phyloP scores from a whole-genome alignment of 345 rosid genomes.

The Syzygium aqueum region DNA sequence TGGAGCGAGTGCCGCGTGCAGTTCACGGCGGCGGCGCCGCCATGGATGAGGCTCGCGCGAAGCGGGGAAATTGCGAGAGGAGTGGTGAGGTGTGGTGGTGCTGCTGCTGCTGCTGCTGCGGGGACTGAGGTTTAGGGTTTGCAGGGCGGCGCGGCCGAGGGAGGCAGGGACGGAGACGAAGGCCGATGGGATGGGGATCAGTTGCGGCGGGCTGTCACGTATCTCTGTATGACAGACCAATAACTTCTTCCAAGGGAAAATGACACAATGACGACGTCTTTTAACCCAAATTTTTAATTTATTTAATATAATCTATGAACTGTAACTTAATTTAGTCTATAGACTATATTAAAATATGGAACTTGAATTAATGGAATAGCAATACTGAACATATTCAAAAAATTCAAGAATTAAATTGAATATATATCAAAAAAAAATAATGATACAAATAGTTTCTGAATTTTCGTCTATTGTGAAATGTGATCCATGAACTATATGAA shows the following conservation, averaged over 20 bases:
- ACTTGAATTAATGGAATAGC: no score
- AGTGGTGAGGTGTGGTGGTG: background rate
- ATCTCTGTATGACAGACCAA: background rate
- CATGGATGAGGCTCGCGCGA: background rate
- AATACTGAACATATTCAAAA: no score
- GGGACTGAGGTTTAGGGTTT: background rate
- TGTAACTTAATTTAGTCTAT: background rate
- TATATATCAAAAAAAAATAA: background rate
- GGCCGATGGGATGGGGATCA: background rate
- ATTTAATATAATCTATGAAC: background rate
- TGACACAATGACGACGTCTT: no score
- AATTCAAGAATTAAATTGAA: background rate
- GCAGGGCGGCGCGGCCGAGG: background rate
- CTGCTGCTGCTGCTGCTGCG: background rate
- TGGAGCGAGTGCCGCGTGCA: background rate
- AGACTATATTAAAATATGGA: background rate
- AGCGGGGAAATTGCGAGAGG: background rate
- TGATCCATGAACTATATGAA: no score
- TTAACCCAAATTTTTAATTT: background rate
- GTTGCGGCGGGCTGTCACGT: background rate
- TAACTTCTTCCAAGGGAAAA: background rate
- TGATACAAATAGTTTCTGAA: no score
- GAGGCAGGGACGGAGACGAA: background rate
- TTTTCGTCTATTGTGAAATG: no score
- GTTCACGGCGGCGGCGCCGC: background rate